Evolutionary conservation across 2,329 filamentous ascomycete species (phyloP), one percentile per base, ranked within the genome.

Genomic region (Remersonia thermophila): DNA sequence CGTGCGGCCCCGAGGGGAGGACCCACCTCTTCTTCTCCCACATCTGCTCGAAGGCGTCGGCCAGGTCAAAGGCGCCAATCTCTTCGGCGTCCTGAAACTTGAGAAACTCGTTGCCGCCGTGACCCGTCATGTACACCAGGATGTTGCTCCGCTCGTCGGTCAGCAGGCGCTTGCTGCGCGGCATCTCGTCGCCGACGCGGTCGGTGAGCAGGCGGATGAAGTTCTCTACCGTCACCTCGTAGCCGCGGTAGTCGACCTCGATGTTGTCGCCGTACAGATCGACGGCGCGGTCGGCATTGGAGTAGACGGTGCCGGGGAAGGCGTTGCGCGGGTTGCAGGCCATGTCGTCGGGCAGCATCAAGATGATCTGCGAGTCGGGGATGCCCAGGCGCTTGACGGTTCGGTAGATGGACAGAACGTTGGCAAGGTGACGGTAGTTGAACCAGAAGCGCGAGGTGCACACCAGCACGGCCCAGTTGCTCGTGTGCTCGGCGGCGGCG

Each of bases 341-440:
- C 85, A 98, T 96, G 65, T 98, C 91, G 59, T 98, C 91, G 15
- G 91, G 91, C n/a, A 98, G 76, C 87, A 98, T 96, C 48, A 98
- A 81, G 57, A 98, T 96, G 62, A 98, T 98, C 58, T 98, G 91
- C 35, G 85, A 94, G 61, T 98, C 91, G 26, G 91, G 91, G 41
- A 98, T 98, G 32, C 91, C 91, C 27, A 98, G 77, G 10, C 91
- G 83, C 66, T 98, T 98, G 45, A 98, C 91, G 39, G 91, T 98
- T 40, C 91, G 84, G 63, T 98, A 98, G 45, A 98, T 78, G 41
- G 89, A 95, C 42, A 98, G 77, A 13, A 94, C 91, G 63, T 98
- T 98, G 59, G 91, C 87, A 35, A 98, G 80, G 60, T 98, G 91
- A 39, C 91, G 83, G 62, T 98, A 98, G 65, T 98, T 98, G 77